These are phyloP conservation scores for Bipolaris bicolor DNA, from an alignment of 2,329 filamentous ascomycete species.

Conservation along the genomic window DNA sequence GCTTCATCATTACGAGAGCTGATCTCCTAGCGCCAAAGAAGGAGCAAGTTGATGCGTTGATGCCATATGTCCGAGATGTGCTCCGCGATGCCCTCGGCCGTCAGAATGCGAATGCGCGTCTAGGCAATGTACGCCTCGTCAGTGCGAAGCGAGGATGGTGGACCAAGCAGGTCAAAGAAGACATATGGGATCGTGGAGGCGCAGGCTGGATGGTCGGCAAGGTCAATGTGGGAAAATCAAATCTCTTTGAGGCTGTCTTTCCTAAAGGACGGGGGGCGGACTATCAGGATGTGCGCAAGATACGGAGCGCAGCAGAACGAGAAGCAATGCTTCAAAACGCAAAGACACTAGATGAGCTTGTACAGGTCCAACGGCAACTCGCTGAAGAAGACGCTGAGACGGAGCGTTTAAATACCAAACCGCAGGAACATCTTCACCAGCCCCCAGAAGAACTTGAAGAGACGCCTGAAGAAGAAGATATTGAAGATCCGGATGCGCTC, in stretches of 20 bases:
- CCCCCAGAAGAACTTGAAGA: conserved; percentile 28
- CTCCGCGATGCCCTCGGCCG: conserved; percentile 77
- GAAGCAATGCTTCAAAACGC: conserved; percentile 39
- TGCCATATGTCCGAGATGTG: conserved; percentile 82
- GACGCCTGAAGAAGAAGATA: conserved; percentile 32
- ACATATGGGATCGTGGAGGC: conserved; percentile 82
- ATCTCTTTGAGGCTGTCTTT: conserved; percentile 84
- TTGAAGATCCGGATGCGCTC: conserved; percentile 54
- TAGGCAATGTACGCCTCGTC: conserved; percentile 87
- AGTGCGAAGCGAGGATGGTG: conserved; percentile 89
- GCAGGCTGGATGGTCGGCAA: conserved; percentile 98
- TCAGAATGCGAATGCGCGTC: conserved; percentile 70
- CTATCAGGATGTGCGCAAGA: conserved; percentile 44
- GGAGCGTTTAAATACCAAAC: conserved; percentile 28
- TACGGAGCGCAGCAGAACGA: conserved; percentile 42
- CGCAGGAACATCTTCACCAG: conserved; percentile 28
- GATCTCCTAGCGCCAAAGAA: conserved; percentile 86
- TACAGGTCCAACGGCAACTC: conserved; percentile 36
- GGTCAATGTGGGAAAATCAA: conserved; percentile 96
- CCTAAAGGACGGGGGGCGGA: conserved; percentile 66
- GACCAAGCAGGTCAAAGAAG: conserved; percentile 83
- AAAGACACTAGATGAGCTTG: conserved; percentile 35
- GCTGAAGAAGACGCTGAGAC: conserved; percentile 42
- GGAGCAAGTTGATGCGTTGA: conserved; percentile 80
- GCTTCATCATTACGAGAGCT: conserved; percentile 87